Base-by-base conservation (phyloP, 495 filamentous ascomycete species). In the Penicillium paradoxum region DNA sequence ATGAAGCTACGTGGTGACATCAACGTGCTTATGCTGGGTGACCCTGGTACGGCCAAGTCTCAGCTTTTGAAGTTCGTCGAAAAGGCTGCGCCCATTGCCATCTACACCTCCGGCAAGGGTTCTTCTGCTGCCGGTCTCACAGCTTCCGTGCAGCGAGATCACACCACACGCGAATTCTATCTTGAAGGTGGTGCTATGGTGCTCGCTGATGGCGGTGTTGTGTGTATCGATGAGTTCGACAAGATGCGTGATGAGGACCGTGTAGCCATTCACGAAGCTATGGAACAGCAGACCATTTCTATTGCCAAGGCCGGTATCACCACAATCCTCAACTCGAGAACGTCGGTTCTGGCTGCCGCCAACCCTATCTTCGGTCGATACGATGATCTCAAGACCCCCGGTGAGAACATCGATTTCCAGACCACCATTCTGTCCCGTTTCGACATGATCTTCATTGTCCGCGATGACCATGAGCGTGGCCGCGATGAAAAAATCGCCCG, bases 271-370 rank as follows among this genome's bases (percentile, higher is more conserved):
- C 95, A 99, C 78, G 95, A 99, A 80, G 95, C 95, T 52, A 99
- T 99, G 95, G 95, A 99, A 64, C 95, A 99, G 71, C 95, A 99
- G 71, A 99, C 95, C 6, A 99, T 99, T 52, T 99, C 95, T 9
- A 97, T 99, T 62, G 95, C 95, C 56, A 99, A 99, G 71, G 95
- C 95, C 4, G 95, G 95, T 63, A 97, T 99, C 62, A 99, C 95
- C 14, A 99, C 95, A 1, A 97, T 99, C 55, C 80, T 99, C 21
- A 99, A 99, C 66, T 91, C 95, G 2, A 78, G 95, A 48, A 97
- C 95, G 1, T 95, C 89, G 2, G 95, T 99, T 2, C 79, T 99
- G 18, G 95, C 95, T 7, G 95, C 95, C 7, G 95, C 95, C 19
- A 99, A 99, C 70, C 95, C 95, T 14, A 89, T 97, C 53, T 99